Conservation (phyloP, 2,329 filamentous ascomycete species). For the Taxawa tesnikishii region DNA sequence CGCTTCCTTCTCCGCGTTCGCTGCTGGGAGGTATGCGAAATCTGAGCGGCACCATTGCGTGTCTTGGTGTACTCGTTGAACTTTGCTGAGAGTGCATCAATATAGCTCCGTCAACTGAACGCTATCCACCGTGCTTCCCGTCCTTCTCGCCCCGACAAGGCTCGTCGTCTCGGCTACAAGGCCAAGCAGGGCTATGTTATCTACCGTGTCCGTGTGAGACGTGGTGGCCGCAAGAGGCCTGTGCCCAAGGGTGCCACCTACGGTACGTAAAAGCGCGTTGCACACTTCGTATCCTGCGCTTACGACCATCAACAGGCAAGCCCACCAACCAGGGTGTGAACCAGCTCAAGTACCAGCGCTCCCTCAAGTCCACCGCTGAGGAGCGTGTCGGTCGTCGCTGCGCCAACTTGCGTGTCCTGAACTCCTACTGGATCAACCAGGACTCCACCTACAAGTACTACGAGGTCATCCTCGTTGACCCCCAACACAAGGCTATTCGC, state of each 20-base stretch:
- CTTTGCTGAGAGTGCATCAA: slow-evolving; percentile 99
- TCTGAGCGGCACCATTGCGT: slow-evolving; percentile 22
- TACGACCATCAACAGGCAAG: slow-evolving; percentile 71
- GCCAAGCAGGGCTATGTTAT: slow-evolving; percentile 99
- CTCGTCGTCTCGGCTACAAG: slow-evolving; percentile 99
- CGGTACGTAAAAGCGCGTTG: slow-evolving; percentile 64
- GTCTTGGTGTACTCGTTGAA: slow-evolving; percentile 85
- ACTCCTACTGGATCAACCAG: slow-evolving; percentile 99
- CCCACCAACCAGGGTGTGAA: slow-evolving; percentile 99
- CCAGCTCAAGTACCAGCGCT: slow-evolving; percentile 99
- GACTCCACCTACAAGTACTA: slow-evolving; percentile 99
- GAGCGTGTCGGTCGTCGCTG: slow-evolving; percentile 99
- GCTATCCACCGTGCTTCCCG: slow-evolving; percentile 98
- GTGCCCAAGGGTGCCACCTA: slow-evolving; percentile 97
- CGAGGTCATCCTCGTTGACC: slow-evolving; percentile 99
- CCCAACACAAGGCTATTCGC: slow-evolving; percentile 99
- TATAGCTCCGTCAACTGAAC: slow-evolving; percentile 99
- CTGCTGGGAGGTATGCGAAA: slow-evolving; percentile 85
- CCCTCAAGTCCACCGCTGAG: slow-evolving; percentile 93
- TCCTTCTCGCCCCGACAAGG: slow-evolving; percentile 98
- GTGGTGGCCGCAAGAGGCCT: slow-evolving; percentile 97
- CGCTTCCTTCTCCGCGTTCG: slow-evolving; percentile 99
- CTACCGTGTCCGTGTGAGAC: slow-evolving; percentile 97
- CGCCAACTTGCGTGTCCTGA: slow-evolving; percentile 97
- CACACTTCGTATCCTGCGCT: too few species aligned